phyloP scores from a whole-genome alignment of 352 stramenopile species.

The Phytophthora sojae region DNA sequence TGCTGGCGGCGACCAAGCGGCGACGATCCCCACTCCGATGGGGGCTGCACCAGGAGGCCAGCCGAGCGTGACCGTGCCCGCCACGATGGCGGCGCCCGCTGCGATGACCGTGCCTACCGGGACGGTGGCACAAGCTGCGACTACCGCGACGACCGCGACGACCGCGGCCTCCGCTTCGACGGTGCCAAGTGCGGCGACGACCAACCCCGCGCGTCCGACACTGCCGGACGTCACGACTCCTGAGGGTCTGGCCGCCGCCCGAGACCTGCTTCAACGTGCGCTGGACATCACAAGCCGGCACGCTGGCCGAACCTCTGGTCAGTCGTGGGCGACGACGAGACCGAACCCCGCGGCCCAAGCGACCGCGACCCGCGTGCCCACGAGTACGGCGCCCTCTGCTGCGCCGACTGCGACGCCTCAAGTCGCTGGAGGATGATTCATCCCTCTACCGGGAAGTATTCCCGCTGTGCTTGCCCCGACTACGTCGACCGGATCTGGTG shows the following conservation, averaged over 20 bases:
- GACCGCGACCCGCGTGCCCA: neutral
- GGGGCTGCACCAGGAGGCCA: no score
- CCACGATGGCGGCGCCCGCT: no score
- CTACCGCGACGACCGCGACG: no score
- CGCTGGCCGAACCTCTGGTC: neutral
- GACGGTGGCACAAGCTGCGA: no score
- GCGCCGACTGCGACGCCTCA: neutral
- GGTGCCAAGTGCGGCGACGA: no score
- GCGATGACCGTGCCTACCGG: no score
- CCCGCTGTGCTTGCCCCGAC: neutral
- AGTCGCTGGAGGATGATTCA: neutral
- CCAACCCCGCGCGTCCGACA: no score
- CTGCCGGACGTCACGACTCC: no score
- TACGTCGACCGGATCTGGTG: neutral
- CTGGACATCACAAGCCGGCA: neutral
- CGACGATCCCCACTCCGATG: no score
- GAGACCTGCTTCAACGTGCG: neutral
- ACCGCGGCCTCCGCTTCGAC: no score
- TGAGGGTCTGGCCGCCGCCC: neutral
- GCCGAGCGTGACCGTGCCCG: no score
- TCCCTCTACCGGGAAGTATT: neutral
- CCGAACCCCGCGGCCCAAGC: neutral
- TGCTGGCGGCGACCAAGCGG: no score
- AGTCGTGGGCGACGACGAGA: neutral
- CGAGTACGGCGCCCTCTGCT: neutral